Base-by-base conservation (phyloP, 192 early-diverging fungal genomes). In the Coemansia reversa region DNA sequence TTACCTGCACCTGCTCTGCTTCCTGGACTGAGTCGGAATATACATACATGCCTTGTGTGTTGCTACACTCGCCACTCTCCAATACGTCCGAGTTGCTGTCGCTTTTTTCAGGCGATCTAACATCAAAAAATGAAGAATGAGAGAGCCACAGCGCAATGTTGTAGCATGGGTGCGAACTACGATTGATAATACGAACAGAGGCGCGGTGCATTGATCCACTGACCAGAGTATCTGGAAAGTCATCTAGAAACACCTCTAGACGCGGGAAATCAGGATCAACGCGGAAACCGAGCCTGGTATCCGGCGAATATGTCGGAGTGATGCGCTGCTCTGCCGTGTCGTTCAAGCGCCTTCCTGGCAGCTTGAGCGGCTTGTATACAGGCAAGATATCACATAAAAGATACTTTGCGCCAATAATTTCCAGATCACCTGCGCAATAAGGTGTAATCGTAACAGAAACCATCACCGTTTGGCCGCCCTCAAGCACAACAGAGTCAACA, bases 201-300 rank as follows among this genome's bases (percentile, higher is more conserved):
- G 87, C 75, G 20, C 85, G 81, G 25, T 82, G 82, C 28, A 95
- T 91, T 58, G 97, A 88, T 2, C 97, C 97, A 47, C 89, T 89
- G 27, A 94, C 76, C 22, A 99, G 72, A 2, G 84, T 79, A 8
- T 89, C 87, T 0, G 94, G 95, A 42, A 94, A 87, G 27, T 78
- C 74, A 30, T 90, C 88, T 52, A 97, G 90, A 0, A 83, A 53
- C 6, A 94, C 82, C 57, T 95, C 90, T 30, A 97, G 67, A 9
- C 92, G 83, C 6, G 97, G 94, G 88, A 96, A 90, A 2, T 87
- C 86, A 0, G 87, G 85, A 1, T 90, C 90, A 4, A 96, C 89
- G 7, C 83, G 70, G 33, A 98, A 83, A 22, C 84, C 86, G 14
- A 97, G 72, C 18, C 87, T 82, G 27, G 85, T 70, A 39, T 94